Base-by-base conservation (phyloP, 2,329 filamentous ascomycete genomes). In the Xylariomycetidae sp. region DNA sequence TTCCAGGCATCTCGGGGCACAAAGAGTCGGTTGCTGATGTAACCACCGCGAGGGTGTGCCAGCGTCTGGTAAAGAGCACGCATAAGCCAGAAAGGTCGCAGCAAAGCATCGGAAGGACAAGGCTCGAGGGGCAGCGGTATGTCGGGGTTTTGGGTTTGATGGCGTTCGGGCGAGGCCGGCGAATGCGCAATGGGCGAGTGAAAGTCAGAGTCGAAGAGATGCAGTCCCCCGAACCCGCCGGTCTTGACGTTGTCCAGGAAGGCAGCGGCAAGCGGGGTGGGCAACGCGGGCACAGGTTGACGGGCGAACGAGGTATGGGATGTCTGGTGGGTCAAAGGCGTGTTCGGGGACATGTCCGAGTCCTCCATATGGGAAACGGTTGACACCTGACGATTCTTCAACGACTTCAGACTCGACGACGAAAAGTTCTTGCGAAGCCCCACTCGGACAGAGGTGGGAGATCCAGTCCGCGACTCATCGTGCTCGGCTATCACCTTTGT, bases 1-100 rank as follows among this genome's bases (percentile, higher is more conserved):
- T 80, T 76, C 92, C 92, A 98, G 3, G 92, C 86, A 53, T 96
- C 89, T 32, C 85, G 76, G 5, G 92, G 89, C 5, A 98, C 75
- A 54, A 98, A 98, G 0, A 98, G 72, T 49, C 88, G 89, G 15
- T 81, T 90, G 33, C 89, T 94, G 14, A 98, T 56, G 54, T 95
- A 98, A 12, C 89, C 92, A 23, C 92, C 92, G 16, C 87, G 79
- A 3, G 90, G 87, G 52, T 98, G 90, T 13, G 82, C 83, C 27
- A 98, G 77, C 0, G 89, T 95, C 57, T 95, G 87, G 54, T 92
- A 94, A 17, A 98, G 71, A 41, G 85, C 89, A 34, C 92, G 80
- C 86, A 98, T 95, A 27, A 98, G 70, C 92, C 92, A 98, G 59
- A 95, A 98, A 2, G 92, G 93, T 14, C 92, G 80, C n/a, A 96